Evolutionary conservation across 129 eudicot genomes (phyloP).

Genomic region (Erigeron canadensis): DNA sequence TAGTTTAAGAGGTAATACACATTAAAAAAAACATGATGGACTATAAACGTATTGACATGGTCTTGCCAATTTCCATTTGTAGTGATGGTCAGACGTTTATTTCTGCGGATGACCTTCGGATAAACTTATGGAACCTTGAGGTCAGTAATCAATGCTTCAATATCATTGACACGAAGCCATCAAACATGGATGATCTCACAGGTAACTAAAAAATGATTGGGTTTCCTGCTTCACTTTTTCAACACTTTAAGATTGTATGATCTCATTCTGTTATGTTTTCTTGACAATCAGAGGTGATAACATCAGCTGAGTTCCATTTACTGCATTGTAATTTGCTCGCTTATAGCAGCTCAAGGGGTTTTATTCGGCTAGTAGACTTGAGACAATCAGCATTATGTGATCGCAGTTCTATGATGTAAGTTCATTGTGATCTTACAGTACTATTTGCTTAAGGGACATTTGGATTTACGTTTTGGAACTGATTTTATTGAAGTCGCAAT

Average conservation of each 20-base stretch:
- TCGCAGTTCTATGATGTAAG: slow-evolving; percentile 65
- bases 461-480: not conserved
- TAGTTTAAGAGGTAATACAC: too few species aligned
- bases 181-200: slow-evolving; percentile 88
- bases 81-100: slow-evolving; percentile 93
- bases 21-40: too few species aligned
- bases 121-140: slow-evolving; percentile 92
- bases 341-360: slow-evolving; percentile 90
- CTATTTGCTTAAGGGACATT: not conserved
- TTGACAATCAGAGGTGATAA: slow-evolving; percentile 72
- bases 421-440: slow-evolving; percentile 10
- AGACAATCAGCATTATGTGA: slow-evolving; percentile 94
- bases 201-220: slow-evolving; percentile 38
- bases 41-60: slow-evolving; percentile 23
- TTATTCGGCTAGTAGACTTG: slow-evolving; percentile 78
- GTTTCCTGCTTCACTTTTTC: slow-evolving; percentile 19
- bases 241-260: not conserved
- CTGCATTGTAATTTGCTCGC: slow-evolving; percentile 77
- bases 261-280: slow-evolving; percentile 2
- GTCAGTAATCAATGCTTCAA: slow-evolving; percentile 81
- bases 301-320: slow-evolving; percentile 89
- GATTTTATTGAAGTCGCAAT: not conserved
- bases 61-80: slow-evolving; percentile 37
- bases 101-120: slow-evolving; percentile 81
- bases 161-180: slow-evolving; percentile 85